Percentiles rank a stretch among this genome's conserved stretches.
These are phyloP conservation scores for Astrothelium subdiscretum DNA, from an alignment of 495 filamentous ascomycete species.

Conservation along the genomic window DNA sequence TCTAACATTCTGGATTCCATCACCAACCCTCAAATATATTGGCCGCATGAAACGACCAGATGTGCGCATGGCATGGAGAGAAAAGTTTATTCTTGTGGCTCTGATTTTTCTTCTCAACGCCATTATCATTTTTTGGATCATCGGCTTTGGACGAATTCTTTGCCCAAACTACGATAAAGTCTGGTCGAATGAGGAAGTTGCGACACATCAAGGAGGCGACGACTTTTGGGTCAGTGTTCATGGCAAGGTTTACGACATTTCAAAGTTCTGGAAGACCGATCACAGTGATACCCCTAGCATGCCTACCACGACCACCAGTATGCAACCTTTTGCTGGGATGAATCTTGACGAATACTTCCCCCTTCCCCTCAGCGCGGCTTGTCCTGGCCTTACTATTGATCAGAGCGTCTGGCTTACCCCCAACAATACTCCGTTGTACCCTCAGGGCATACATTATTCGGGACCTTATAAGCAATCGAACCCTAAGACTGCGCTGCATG, in stretches of 20 bases:
- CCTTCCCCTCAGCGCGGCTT: conserved; percentile 64
- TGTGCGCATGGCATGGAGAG: conserved; percentile 92
- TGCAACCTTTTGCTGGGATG: conserved; percentile 66
- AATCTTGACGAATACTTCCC: conserved; percentile 77
- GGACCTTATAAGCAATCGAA: conserved; percentile 45
- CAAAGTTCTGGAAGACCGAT: conserved; percentile 69
- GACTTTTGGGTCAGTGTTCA: conserved; percentile 85
- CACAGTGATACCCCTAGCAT: conserved; percentile 56
- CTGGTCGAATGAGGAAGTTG: conserved; percentile 66
- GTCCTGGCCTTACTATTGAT: conserved; percentile 50
- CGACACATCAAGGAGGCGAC: conserved; percentile 52
- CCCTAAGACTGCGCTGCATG: conserved; percentile 42
- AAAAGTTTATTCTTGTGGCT: conserved; percentile 75
- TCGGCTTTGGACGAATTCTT: conserved; percentile 68
- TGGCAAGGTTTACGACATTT: conserved; percentile 86
- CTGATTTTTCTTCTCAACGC: conserved; percentile 78
- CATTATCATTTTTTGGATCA: conserved; percentile 82
- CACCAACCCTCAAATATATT: conserved; percentile 62
- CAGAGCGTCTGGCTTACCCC: conserved; percentile 39
- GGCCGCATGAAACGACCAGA: conserved; percentile 97
- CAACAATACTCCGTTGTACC: conserved; percentile 49
- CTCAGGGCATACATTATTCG: conserved; percentile 51
- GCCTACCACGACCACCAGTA: conserved; percentile 49
- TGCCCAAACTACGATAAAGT: conserved; percentile 90
- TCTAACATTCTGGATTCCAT: conserved; percentile 91